phyloP scores from a whole-genome alignment of 495 filamentous ascomycete species.

The Penicillium crystallinum region DNA sequence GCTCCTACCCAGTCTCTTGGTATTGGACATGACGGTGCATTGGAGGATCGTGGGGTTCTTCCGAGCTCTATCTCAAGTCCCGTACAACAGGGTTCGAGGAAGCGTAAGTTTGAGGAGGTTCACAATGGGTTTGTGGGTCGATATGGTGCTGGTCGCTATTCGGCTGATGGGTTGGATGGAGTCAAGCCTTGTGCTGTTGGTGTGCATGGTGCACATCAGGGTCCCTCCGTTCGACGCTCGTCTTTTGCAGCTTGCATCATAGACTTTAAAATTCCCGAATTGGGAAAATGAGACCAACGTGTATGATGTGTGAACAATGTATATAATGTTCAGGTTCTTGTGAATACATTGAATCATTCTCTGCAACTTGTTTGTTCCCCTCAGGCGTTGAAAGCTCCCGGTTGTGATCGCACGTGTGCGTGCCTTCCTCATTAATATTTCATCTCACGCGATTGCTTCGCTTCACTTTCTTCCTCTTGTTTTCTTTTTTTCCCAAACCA shows the following conservation, averaged over 20 bases:
- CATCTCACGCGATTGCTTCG: neutral
- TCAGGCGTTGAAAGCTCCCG: no score
- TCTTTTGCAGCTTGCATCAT: slow-evolving; percentile 41
- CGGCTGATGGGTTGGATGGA: slow-evolving; percentile 5
- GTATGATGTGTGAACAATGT: slow-evolving; percentile 13
- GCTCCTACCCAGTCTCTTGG: slow-evolving; percentile 1
- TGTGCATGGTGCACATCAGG: slow-evolving; percentile 2
- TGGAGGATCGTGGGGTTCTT: slow-evolving; percentile 17
- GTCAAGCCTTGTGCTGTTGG: slow-evolving; percentile 6
- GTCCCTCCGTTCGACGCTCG: slow-evolving; percentile 15
- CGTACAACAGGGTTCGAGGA: slow-evolving; percentile 17
- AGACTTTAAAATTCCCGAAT: slow-evolving; percentile 33
- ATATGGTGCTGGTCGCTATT: slow-evolving; percentile 18
- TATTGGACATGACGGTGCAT: slow-evolving; percentile 22
- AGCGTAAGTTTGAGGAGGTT: slow-evolving; percentile 25
- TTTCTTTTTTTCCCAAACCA: no score
- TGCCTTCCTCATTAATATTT: neutral
- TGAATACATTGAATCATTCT: neutral
- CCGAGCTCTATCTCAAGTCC: slow-evolving; percentile 6
- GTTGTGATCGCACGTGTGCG: neutral
- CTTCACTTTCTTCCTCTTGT: no score
- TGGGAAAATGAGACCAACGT: neutral
- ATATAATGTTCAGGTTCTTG: neutral
- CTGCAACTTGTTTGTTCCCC: neutral
- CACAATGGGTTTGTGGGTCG: slow-evolving; percentile 23